Percentiles rank a stretch among this genome's conserved stretches.
Conservation (phyloP, 2,329 filamentous ascomycete species). For the Phaeophleospora eucalypticola region DNA sequence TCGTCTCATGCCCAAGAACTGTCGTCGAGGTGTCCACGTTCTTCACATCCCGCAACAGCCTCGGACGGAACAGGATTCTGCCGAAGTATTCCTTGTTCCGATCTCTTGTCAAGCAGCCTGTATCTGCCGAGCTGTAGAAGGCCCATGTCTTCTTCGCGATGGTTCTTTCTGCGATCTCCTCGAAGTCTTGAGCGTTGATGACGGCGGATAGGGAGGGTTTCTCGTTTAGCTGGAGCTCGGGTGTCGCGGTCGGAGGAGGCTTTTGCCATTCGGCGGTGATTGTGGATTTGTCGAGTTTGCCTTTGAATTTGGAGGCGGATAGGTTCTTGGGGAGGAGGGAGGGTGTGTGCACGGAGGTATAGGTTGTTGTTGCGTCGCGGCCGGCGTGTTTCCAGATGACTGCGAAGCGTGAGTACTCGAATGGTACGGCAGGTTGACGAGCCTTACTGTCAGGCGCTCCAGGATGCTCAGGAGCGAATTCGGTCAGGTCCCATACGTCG, state of each 20-base stretch:
- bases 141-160: slow-evolving; percentile 40
- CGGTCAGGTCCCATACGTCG: slow-evolving; percentile 63
- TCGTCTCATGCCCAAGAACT: slow-evolving; percentile 32
- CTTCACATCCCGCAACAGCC: slow-evolving; percentile 41
- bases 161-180: slow-evolving; percentile 37
- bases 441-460: slow-evolving; percentile 51
- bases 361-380: slow-evolving; percentile 52
- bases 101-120: slow-evolving; percentile 46
- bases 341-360: slow-evolving; percentile 49
- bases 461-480: slow-evolving; percentile 61
- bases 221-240: slow-evolving; percentile 30
- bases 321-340: slow-evolving; percentile 42
- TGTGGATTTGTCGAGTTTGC: slow-evolving; percentile 29
- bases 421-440: neutral
- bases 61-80: slow-evolving; percentile 46
- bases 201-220: slow-evolving; percentile 46
- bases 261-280: slow-evolving; percentile 28
- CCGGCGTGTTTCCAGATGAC: slow-evolving; percentile 52
- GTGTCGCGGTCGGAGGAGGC: slow-evolving; percentile 28
- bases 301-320: slow-evolving; percentile 39
- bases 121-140: slow-evolving; percentile 49
- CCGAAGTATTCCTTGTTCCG: slow-evolving; percentile 42
- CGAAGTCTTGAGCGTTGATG: slow-evolving; percentile 47
- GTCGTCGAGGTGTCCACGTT: slow-evolving; percentile 32
- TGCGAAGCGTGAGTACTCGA: slow-evolving; percentile 24